A percentile compares a stretch with the other conserved stretches of the same genome.
phyloP scores from a whole-genome alignment of 1,284 basidiomycete genomes.

The Ustilago shanxiensis region DNA sequence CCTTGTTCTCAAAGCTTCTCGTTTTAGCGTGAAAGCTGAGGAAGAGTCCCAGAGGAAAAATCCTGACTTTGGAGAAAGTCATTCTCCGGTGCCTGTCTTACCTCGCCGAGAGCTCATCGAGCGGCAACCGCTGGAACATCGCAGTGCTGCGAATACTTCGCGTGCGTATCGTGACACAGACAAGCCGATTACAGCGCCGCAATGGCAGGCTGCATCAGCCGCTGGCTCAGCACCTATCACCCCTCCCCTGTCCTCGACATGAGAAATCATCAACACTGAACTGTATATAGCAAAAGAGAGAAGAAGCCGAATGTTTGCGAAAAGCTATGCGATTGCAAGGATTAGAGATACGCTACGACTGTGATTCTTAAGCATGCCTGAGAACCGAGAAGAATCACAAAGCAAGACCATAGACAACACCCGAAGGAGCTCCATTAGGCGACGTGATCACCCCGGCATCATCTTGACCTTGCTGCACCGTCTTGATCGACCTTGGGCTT shows the following conservation, averaged over 20 bases:
- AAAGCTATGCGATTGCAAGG: background rate
- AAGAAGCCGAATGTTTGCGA: background rate
- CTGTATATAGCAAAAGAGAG: background rate
- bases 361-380: background rate
- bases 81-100: background rate
- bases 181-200: background rate
- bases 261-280: background rate
- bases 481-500: background rate
- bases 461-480: background rate
- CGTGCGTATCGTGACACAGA: background rate
- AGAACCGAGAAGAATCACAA: background rate
- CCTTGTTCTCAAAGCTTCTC: slow-evolving; percentile 26
- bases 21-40: slow-evolving; percentile 8
- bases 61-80: background rate
- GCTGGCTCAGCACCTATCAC: slow-evolving; percentile 28
- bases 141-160: background rate
- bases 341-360: background rate
- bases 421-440: background rate
- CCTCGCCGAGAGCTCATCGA: background rate
- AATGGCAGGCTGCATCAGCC: background rate
- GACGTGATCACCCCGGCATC: background rate
- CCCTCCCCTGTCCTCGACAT: slow-evolving; percentile 23
- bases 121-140: background rate
- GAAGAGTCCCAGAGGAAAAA: background rate
- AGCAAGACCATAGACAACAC: slow-evolving; percentile 12